Evolutionary conservation across 108 stramenopile species (phyloP), one percentile per base, ranked within the genome.

Genomic region (Conticribra weissflogii): DNA sequence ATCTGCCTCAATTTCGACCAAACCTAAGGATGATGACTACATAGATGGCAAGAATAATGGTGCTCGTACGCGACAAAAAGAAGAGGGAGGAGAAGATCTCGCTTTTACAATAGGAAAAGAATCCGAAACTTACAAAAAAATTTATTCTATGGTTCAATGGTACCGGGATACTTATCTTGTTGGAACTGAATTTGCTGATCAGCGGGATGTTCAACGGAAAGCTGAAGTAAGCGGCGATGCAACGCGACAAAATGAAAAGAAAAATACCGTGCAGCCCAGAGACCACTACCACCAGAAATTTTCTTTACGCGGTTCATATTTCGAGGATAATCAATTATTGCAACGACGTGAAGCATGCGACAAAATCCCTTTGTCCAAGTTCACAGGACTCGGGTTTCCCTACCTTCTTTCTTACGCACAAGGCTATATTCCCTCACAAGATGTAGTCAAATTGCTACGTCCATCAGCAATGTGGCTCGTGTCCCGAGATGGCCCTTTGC

Each of bases 131-230:
- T 78, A 78, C 51, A 54, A 30, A 25, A 71, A 36, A 23, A 71
- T 78, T 19, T 51, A 64, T 33, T 78, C 77, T 25, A 71, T 65
- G 51, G 69, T 65, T 9, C 32, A 71, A 23, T 78, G 77, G 77
- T 66, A 78, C 27, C 63, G 77, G 32, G 77, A 78, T 60, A 60
- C 68, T 4, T 71, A 57, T 58, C 47, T 78, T 0, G 45, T 71
- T 15, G 68, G 77, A 1, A 21, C 57, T 16, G 57, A 59, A n/a
- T 71, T 53, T 71, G 69, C 77, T 46, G 64, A 71, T 33, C 63
- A 33, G 30, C 44, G 57, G 21, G 46, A 22, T 30, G 48, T 34
- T 17, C 58, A 66, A 51, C 53, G 51, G 28, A 21, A 33, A 19
- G 7, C 12, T 49, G 24, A 47, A 14, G 27, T 44, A 25, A 48